Evolutionary conservation across 345 rosid species (phyloP), one percentile per base, ranked within the genome.

Genomic region (Erucastrum elatum): DNA sequence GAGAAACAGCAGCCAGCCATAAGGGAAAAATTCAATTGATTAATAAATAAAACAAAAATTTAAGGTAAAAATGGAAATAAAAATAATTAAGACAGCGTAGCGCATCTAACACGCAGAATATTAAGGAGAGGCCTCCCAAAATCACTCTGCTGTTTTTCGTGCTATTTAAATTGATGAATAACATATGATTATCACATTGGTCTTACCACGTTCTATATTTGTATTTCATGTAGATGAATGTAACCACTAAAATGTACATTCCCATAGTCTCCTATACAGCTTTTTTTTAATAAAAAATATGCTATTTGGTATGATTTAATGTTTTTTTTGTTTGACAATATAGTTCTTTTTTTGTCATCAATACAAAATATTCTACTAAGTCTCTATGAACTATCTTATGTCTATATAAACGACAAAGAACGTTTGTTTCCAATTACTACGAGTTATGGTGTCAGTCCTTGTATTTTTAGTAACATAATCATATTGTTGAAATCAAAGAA

Each of bases 41-140:
- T 51, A 51, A 51, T 51, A 51, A 51, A 51, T 49, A 49, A 41
- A 10, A 4, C 10, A 10, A 41, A 3, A 2, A 21, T 21, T 21
- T 21, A 13, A 46, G 62, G 8, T 44, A 12, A 15, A 33, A 70
- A 17, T 6, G 55, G 8, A 25, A 29, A 35, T 9, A 37, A 16
- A 3, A 74, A 75, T 39, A 78, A 77, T 34, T 5, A 41, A 81
- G 91, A 86, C 88, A 83, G 89, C 89, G 77, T 51, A 51, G 56
- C 56, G 56, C 56, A 51, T 51, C 56, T 51, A 51, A 51, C 56
- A 51, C 91, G 87, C 86, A 88, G 90, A 72, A 81, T 78, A 69
- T 75, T 64, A 59, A 86, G 85, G 10, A 51, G 56, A 51, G 56
- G 56, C 56, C 49, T 51, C 56, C 56, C 56, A 51, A 51, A 51